Evolutionary conservation across 2,329 filamentous ascomycete genomes (phyloP).

Genomic region (Calonectria henricotiae): DNA sequence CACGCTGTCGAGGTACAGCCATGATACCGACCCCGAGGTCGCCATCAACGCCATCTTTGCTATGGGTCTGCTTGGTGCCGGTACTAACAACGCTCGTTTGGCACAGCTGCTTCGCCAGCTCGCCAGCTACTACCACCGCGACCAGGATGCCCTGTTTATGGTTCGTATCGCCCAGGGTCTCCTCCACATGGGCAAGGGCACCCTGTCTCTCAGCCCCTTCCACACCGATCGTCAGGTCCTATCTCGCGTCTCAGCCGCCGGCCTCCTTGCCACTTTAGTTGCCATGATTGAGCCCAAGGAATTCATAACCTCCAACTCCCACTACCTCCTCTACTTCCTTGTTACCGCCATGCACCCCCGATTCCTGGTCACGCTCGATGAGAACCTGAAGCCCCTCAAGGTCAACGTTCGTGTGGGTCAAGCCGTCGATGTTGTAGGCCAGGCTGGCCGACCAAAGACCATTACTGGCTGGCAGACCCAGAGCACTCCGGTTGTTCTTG

Average conservation of each 20-base stretch:
- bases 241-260: slow-evolving; percentile 90
- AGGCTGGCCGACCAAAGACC: slow-evolving; percentile 97
- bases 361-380: slow-evolving; percentile 96
- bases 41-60: slow-evolving; percentile 99
- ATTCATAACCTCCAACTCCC: slow-evolving; percentile 77
- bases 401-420: slow-evolving; percentile 98
- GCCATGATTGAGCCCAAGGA: slow-evolving; percentile 97
- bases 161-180: slow-evolving; percentile 98
- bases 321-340: slow-evolving; percentile 98
- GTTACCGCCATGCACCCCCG: slow-evolving; percentile 97
- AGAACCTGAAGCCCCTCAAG: slow-evolving; percentile 92
- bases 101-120: slow-evolving; percentile 95
- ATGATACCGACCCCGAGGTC: slow-evolving; percentile 99
- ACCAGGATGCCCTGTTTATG: slow-evolving; percentile 98
- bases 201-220: slow-evolving; percentile 97
- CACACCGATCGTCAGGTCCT: slow-evolving; percentile 98
- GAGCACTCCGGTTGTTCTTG: slow-evolving; percentile 95
- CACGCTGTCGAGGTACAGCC: slow-evolving; percentile 95
- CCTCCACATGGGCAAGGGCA: slow-evolving; percentile 99
- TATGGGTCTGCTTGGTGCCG: slow-evolving; percentile 96
- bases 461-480: slow-evolving; percentile 99
- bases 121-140: slow-evolving; percentile 97
- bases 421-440: slow-evolving; percentile 97
- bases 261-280: slow-evolving; percentile 90
- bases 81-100: slow-evolving; percentile 97